Conservation (phyloP, 495 filamentous ascomycete genomes). For the Trichoderma virens region DNA sequence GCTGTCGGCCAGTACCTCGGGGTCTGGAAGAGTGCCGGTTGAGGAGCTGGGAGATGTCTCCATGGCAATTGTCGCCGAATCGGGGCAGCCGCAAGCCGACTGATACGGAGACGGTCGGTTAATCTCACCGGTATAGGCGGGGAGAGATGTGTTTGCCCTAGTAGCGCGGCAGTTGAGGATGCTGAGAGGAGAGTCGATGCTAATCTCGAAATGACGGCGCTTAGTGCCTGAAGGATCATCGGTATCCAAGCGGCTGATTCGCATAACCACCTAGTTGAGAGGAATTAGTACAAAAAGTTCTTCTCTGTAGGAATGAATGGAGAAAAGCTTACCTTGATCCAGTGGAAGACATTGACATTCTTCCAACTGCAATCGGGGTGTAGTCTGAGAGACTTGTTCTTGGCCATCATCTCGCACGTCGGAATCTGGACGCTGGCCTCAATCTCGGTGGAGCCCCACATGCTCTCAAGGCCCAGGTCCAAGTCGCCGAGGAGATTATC, state of each 20-base stretch:
- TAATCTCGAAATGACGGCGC: conserved; percentile 94
- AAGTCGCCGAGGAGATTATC: conserved; percentile 82
- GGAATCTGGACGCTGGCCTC: conserved; percentile 94
- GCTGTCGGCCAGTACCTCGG: conserved; percentile 13
- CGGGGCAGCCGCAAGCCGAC: conserved; percentile 70
- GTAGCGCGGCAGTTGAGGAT: conserved; percentile 92
- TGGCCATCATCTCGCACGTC: conserved; percentile 82
- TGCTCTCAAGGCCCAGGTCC: conserved; percentile 49
- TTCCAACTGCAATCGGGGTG: conserved; percentile 95
- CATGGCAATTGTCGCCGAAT: conserved; percentile 46
- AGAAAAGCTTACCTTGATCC: conserved; percentile 80
- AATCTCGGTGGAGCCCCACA: conserved; percentile 86
- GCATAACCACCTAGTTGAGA: conserved; percentile 75
- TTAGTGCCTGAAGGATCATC: conserved; percentile 68
- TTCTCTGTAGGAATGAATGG: not conserved
- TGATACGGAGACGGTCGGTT: conserved; percentile 38
- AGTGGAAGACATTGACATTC: conserved; percentile 94
- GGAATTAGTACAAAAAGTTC: conserved; percentile 21
- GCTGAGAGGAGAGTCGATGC: conserved; percentile 95
- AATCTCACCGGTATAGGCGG: conserved; percentile 67
- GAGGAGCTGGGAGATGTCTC: conserved; percentile 27
- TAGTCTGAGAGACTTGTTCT: conserved; percentile 63
- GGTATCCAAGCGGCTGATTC: conserved; percentile 79
- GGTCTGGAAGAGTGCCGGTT: conserved; percentile 22
- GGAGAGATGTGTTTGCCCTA: conserved; percentile 81